These are phyloP conservation scores for Paratinospora sagittata DNA, from an alignment of 164 flowering plant species.

Conservation along the genomic window DNA sequence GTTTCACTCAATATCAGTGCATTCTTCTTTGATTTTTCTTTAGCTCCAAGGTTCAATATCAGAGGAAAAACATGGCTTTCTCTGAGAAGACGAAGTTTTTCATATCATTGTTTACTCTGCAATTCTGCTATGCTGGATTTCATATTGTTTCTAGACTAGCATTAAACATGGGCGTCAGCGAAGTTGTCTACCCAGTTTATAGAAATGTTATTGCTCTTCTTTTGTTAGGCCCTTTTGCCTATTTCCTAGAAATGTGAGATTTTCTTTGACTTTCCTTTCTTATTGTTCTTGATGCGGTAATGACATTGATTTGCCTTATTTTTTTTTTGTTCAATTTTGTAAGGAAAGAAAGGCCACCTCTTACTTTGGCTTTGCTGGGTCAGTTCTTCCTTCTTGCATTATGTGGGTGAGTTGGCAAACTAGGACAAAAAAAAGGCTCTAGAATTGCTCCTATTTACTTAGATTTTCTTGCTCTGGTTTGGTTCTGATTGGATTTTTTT, in stretches of 20 bases:
- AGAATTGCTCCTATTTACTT: not conserved
- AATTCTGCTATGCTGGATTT: constrained; percentile 64
- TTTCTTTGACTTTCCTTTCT: not conserved
- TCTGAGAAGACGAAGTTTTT: constrained; percentile 56
- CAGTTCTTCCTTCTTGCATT: constrained; percentile 71
- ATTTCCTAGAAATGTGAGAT: constrained; percentile 58
- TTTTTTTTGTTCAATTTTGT: constrained; percentile 13
- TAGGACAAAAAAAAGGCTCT: not conserved
- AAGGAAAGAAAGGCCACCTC: constrained; percentile 75
- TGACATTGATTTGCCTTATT: not conserved
- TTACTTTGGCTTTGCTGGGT: constrained; percentile 53
- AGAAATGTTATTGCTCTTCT: constrained; percentile 64
- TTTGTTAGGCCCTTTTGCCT: constrained; percentile 58
- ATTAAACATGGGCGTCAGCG: constrained; percentile 73
- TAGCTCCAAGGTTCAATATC: not conserved
- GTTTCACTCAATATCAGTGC: constrained; percentile 9
- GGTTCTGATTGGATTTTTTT: not conserved
- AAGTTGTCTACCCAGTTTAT: constrained; percentile 68
- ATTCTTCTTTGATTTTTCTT: not conserved
- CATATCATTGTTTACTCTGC: constrained; percentile 47
- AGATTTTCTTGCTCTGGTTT: not conserved
- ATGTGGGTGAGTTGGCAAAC: constrained; percentile 41
- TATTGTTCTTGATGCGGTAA: not conserved
- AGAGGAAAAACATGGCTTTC: constrained; percentile 22
- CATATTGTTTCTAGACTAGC: constrained; percentile 83